A percentile compares a stretch with the other conserved stretches of the same genome.
phyloP scores from a whole-genome alignment of 1,139 yeast genomes.

The Suhomyces maxii region DNA sequence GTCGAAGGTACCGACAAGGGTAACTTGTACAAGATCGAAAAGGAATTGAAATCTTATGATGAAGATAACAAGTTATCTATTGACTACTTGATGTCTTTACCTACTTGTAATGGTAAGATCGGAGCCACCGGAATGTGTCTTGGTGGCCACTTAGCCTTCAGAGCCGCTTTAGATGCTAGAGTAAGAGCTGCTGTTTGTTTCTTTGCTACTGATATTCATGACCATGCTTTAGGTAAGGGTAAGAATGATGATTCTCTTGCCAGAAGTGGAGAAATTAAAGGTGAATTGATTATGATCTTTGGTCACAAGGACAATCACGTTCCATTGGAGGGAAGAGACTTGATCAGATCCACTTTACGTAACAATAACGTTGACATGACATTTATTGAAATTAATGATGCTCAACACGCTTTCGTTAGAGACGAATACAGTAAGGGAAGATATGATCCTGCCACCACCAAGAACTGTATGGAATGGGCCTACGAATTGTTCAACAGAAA shows the following conservation, averaged over 20 bases:
- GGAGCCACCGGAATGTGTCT: slow-evolving; percentile 89
- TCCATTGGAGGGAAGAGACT: slow-evolving; percentile 74
- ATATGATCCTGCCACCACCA: slow-evolving; percentile 74
- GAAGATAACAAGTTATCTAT: slow-evolving; percentile 68
- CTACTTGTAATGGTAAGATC: slow-evolving; percentile 69
- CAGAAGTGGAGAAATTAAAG: slow-evolving; percentile 53
- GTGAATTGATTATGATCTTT: slow-evolving; percentile 67
- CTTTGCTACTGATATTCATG: slow-evolving; percentile 81
- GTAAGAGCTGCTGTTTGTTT: slow-evolving; percentile 71
- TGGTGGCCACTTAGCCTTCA: slow-evolving; percentile 80
- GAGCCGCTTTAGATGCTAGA: slow-evolving; percentile 67
- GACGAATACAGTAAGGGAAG: slow-evolving; percentile 79
- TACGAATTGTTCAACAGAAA: slow-evolving; percentile 69
- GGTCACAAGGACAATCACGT: slow-evolving; percentile 83
- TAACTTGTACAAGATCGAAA: slow-evolving; percentile 63
- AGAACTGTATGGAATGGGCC: slow-evolving; percentile 65
- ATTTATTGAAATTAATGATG: slow-evolving; percentile 73
- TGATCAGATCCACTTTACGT: slow-evolving; percentile 64
- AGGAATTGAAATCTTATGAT: slow-evolving; percentile 71
- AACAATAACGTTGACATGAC: slow-evolving; percentile 62
- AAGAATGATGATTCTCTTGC: slow-evolving; percentile 62
- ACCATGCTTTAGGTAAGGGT: slow-evolving; percentile 63
- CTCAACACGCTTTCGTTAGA: slow-evolving; percentile 81
- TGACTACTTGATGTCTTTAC: slow-evolving; percentile 57
- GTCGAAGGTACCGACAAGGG: slow-evolving; percentile 76